Evolutionary conservation across 352 stramenopile species (phyloP), one percentile per base, ranked within the genome.

Genomic region (Globisporangium cylindrosporum): DNA sequence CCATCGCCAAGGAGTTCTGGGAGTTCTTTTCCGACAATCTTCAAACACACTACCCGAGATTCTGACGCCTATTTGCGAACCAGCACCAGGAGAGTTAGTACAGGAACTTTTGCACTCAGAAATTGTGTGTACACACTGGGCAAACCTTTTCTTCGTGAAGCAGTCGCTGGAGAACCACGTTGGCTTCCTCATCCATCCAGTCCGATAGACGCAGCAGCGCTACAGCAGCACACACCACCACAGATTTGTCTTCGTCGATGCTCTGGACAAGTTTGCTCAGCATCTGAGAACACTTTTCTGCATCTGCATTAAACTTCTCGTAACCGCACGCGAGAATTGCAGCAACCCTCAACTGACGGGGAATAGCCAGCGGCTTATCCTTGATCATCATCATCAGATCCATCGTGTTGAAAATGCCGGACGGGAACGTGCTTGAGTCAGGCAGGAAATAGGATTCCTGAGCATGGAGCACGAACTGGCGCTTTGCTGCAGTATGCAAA

Each of bases 161-260:
- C 2, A 96, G 62, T 27, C 81, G 70, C 58, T 96, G 88, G 22
- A 96, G 75, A 65, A 93, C 76, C 20, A 94, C 34, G 57, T 93
- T 94, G 1, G 88, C 83, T 64, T 89, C 79, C 80, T 96, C 86
- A 56, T 96, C 80, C 83, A 94, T 96, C 86, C 86, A 96, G 49
- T 96, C 83, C 0, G 85, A 92, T 8, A 92, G 49, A 4, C 84
- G 79, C 2, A 96, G 62, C 12, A 94, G 68, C 3, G 86, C 86
- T 9, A 96, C 88, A 9, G 88, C 86, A 32, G 86, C 81, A 49
- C 86, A 93, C 3, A 94, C 86, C 12, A 79, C 76, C 0, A 90
- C 75, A 0, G 84, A 92, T 48, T 90, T 79, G 41, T 95, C 88
- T 73, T 91, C 84, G 1, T 83, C 74, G 2, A 54, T 56, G 67